A percentile compares a stretch with the other conserved stretches of the same genome.
phyloP scores from a whole-genome alignment of 306 rosid species.

The Pueraria montana region DNA sequence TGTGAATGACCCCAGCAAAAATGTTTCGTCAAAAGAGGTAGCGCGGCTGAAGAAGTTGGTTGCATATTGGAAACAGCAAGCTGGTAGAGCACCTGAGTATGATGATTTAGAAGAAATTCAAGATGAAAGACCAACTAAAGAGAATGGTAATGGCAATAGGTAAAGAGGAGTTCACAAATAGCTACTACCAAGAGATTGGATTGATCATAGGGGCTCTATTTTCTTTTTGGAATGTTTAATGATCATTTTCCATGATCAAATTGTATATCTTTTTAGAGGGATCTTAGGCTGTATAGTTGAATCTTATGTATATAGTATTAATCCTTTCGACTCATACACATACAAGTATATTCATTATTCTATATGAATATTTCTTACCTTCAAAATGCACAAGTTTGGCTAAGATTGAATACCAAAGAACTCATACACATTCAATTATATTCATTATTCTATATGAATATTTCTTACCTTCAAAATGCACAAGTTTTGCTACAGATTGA shows the following conservation, averaged over 20 bases:
- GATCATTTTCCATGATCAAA: conserved; percentile 37
- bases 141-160: conserved; percentile 56
- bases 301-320: conserved; percentile 49
- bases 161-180: conserved; percentile 12
- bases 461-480: neutral
- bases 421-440: neutral
- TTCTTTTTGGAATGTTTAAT: conserved; percentile 30
- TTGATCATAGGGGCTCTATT: conserved; percentile 23
- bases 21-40: conserved; percentile 86
- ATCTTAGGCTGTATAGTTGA: conserved; percentile 52
- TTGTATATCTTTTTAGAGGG: conserved; percentile 39
- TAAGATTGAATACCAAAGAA: neutral
- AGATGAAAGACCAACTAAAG: conserved; percentile 73
- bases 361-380: neutral
- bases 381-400: neutral
- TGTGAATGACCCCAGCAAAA: conserved; percentile 91
- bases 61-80: conserved; percentile 93
- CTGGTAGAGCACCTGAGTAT: conserved; percentile 74
- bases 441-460: neutral
- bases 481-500: neutral
- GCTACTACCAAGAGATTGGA: neutral
- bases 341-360: conserved; percentile 1
- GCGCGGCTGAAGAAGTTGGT: conserved; percentile 88
- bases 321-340: conserved; percentile 28
- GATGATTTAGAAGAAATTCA: conserved; percentile 91